Base-by-base conservation (phyloP, 176 grass and related monocot species). In the Eragrostis nindensis region DNA sequence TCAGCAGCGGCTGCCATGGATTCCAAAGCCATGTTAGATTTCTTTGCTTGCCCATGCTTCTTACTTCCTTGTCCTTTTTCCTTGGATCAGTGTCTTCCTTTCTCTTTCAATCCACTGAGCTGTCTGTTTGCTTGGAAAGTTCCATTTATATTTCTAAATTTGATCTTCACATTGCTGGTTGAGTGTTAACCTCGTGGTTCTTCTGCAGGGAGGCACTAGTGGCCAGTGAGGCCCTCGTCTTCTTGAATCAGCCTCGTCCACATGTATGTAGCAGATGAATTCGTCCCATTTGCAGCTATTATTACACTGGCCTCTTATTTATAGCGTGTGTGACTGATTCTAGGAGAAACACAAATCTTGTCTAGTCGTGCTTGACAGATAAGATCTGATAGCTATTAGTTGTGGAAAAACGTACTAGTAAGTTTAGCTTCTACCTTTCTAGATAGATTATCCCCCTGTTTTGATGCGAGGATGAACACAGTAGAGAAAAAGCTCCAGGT, bases 1-100 rank as follows among this genome's bases (percentile, higher is more conserved):
- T 4, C 17, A 81, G 45, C 82, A 18, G 70, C 12, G 27, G 21
- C 17, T 40, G 22, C 9, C 57, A 86, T 85, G 77, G 87, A 53
- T 60, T 41, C 77, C 47, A 72, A 60, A 26, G 9, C 11, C 66
- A 89, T 78, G 83, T 86, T 43, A 85, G 83, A 21, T 71, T 82
- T 77, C 16, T 61, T 67, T 72, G 15, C 66, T 67, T 68, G 29
- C 13, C 19, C 19, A 12, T 54, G 24, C 36, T 73, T 53, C 32
- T 22, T 44, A 9, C 66, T 67, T 48, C 39, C 57, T 25, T 19
- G 15, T 80, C 24, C 47, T 30, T 57, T 56, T 57, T 27, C 50
- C 84, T 68, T 75, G n/a, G 11, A 70, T 25, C 4, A 45, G 6
- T 36, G 7, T 19, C 60, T 56, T 57, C 42, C n/a, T 48, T 46